These are phyloP conservation scores for Corchorus olitorius DNA, from an alignment of 345 rosid species.

Conservation along the genomic window DNA sequence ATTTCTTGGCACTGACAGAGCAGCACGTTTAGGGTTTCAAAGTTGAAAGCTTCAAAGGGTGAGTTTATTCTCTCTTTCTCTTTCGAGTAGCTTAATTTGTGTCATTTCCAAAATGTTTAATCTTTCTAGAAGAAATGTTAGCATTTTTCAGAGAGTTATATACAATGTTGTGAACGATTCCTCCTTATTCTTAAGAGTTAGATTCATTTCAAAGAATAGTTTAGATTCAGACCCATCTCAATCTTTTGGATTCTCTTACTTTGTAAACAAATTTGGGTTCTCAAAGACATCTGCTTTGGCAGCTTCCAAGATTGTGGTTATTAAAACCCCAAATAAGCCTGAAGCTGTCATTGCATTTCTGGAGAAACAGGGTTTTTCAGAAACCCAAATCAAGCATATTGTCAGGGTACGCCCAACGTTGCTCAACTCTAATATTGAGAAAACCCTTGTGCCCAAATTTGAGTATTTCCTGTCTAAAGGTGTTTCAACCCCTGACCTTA, in stretches of 20 bases:
- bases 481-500: conserved; percentile 18
- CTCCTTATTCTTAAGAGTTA: too few relatives aligned
- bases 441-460: conserved; percentile 37
- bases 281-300: conserved; percentile 26
- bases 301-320: background rate
- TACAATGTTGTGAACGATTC: background rate
- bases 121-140: too few relatives aligned
- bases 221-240: background rate
- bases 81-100: too few relatives aligned
- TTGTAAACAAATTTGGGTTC: conserved; percentile 27
- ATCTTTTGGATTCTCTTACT: conserved; percentile 34
- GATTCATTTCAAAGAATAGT: background rate
- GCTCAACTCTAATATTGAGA: conserved; percentile 19
- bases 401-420: conserved; percentile 24
- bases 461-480: conserved; percentile 33
- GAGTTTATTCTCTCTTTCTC: too few relatives aligned
- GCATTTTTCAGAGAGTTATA: too few relatives aligned
- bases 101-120: too few relatives aligned
- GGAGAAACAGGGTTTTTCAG: background rate
- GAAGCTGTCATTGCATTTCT: conserved; percentile 15
- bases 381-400: conserved; percentile 27
- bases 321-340: conserved; percentile 12
- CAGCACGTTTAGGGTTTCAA: too few relatives aligned
- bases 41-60: too few relatives aligned
- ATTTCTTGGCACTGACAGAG: too few relatives aligned